Conservation (phyloP, 805 yeast genomes). For the Kazachstania taianensis region DNA sequence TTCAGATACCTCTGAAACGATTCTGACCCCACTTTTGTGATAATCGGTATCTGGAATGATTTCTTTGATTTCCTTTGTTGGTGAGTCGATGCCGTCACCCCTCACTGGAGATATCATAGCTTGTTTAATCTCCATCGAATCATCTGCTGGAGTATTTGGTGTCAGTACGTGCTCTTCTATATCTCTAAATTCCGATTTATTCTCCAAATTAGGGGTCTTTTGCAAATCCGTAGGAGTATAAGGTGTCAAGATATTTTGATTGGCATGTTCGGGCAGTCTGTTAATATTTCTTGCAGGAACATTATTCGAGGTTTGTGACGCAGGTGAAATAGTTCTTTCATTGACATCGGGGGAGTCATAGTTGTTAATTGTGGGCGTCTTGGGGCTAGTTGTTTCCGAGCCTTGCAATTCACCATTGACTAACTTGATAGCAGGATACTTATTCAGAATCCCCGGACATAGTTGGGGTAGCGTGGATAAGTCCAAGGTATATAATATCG, state of each 20-base stretch:
- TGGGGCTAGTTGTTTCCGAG: not conserved
- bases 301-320: too few species aligned
- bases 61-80: not conserved
- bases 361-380: not conserved
- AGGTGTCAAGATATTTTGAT: conserved; percentile 24
- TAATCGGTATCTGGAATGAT: not conserved
- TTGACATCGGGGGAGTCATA: conserved; percentile 2
- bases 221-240: conserved; percentile 9
- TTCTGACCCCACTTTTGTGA: not conserved
- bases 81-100: not conserved
- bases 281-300: too few species aligned
- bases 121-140: too few species aligned
- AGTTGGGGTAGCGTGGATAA: conserved; percentile 29
- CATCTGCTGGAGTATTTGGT: too few species aligned
- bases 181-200: too few species aligned
- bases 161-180: too few species aligned
- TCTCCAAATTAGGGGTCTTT: conserved; percentile 8
- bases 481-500: conserved; percentile 56
- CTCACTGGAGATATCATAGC: too few species aligned
- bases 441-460: conserved; percentile 30
- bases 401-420: not conserved
- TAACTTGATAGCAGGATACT: too few species aligned
- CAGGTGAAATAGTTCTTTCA: not conserved
- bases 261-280: conserved; percentile 3
- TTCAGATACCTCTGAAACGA: too few species aligned